Base-by-base conservation (phyloP, 192 early-diverging fungal species). In the Linnemannia schmuckeri region DNA sequence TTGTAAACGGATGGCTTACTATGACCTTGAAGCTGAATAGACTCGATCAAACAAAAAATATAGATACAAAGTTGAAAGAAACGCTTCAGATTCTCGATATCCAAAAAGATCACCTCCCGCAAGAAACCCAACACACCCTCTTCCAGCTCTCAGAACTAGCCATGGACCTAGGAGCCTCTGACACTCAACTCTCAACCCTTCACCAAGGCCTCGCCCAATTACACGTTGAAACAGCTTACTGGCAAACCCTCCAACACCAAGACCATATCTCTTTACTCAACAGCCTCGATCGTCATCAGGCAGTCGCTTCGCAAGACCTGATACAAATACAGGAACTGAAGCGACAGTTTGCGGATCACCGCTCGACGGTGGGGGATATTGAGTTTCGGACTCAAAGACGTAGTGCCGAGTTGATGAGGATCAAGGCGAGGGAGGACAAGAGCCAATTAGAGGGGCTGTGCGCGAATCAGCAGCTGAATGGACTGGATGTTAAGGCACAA, bases 361-460 rank as follows among this genome's bases (percentile, higher is more conserved):
- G 79, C 0, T 75, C 77, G n/a, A 72, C 79, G 10, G 44, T 63
- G 6, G 74, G 78, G 24, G 83, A 86, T 73, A 80, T 86, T 44
- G 78, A 86, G 33, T 57, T 80, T 5, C n/a, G 79, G 6, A 77
- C 75, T 2, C 42, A 70, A n/a, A 69, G 83, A 55, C 72, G 83
- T 18, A 86, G 83, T 27, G 44, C 70, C 7, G 83, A 86, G 68
- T 37, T 86, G 75, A 76, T 55, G 18, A 54, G 71, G 71, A 76
- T 80, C 35, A 55, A 66, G 22, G 40, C 70, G 0, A 30, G 41
- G 20, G 75, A 80, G 35, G 74, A 80, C 52, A 54, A 74, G 37
- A 12, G 12, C 12, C 24, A 63, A 5, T 13, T 80, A 5, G 24
- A 77, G 41, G 38, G 13, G 6, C 35, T 82, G n/a, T 22, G 57